These are phyloP conservation scores for Fusarium ambrosium DNA, from an alignment of 2,329 filamentous ascomycete species.

Conservation along the genomic window DNA sequence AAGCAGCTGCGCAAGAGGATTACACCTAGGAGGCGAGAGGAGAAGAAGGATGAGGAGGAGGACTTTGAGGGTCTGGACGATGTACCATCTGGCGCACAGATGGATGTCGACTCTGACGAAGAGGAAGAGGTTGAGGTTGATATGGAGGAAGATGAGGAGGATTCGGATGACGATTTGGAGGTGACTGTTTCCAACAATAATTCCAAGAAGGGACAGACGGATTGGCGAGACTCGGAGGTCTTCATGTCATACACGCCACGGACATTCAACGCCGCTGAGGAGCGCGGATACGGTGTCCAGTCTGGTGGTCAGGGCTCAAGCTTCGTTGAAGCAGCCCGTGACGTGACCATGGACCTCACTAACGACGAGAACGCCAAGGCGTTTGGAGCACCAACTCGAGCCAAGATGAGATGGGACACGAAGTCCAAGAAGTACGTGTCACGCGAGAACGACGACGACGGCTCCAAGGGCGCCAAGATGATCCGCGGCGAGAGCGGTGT, in stretches of 20 bases:
- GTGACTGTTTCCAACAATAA: constrained; percentile 76
- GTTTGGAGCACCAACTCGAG: constrained; percentile 81
- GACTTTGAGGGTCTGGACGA: constrained; percentile 51
- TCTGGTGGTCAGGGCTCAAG: constrained; percentile 80
- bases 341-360: constrained; percentile 90
- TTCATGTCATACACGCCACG: constrained; percentile 98
- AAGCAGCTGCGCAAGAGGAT: constrained; percentile 78
- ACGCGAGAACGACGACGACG: constrained; percentile 93
- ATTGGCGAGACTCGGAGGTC: constrained; percentile 87
- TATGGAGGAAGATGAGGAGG: constrained; percentile 61
- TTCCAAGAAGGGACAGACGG: constrained; percentile 67
- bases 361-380: constrained; percentile 87
- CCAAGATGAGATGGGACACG: constrained; percentile 95
- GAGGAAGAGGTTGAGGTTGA: constrained; percentile 52
- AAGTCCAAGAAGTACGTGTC: constrained; percentile 96
- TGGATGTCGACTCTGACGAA: constrained; percentile 44
- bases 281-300: constrained; percentile 93
- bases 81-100: constrained; percentile 52
- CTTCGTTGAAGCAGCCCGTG: constrained; percentile 90
- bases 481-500: constrained; percentile 91
- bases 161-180: constrained; percentile 75
- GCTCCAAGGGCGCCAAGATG: constrained; percentile 78
- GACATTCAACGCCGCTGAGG: constrained; percentile 84
- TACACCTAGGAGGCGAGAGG: constrained; percentile 66
- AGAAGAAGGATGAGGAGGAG: constrained; percentile 58